Conservation (phyloP, 192 early-diverging fungal species). For the Coemansia sp. region DNA sequence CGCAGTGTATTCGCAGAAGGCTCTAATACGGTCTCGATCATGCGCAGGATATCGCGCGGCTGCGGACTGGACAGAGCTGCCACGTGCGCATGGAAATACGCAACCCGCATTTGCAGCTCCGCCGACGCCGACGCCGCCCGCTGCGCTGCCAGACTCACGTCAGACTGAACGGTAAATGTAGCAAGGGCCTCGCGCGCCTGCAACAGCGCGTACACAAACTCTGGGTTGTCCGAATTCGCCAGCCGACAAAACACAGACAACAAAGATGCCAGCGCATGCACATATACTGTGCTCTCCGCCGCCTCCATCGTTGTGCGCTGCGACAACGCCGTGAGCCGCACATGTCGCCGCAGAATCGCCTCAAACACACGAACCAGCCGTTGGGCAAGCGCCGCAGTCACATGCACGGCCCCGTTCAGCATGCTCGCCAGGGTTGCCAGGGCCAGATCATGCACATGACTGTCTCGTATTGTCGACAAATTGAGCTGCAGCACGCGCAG, state of each 20-base stretch:
- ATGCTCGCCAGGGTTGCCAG: conserved; percentile 42
- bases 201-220: conserved; percentile 49
- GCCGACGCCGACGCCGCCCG: conserved; percentile 21
- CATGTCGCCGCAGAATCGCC: conserved; percentile 36
- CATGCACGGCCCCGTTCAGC: conserved; percentile 23
- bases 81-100: conserved; percentile 51
- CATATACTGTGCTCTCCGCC: conserved; percentile 35
- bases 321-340: conserved; percentile 17
- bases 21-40: conserved; percentile 29
- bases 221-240: conserved; percentile 43
- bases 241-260: conserved; percentile 37
- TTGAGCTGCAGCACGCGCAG: conserved; percentile 45
- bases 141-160: not conserved
- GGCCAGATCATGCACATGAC: conserved; percentile 34
- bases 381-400: conserved; percentile 34
- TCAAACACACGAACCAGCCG: conserved; percentile 49
- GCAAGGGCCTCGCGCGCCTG: conserved; percentile 38
- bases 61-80: conserved; percentile 36
- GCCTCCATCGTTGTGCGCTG: conserved; percentile 8
- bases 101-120: conserved; percentile 39
- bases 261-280: conserved; percentile 29
- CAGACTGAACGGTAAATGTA: conserved; percentile 3
- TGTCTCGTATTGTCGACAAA: conserved; percentile 44
- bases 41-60: conserved; percentile 29
- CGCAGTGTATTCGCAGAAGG: not conserved